Conservation (phyloP, 805 yeast genomes). For the Danielia oregonensis region DNA sequence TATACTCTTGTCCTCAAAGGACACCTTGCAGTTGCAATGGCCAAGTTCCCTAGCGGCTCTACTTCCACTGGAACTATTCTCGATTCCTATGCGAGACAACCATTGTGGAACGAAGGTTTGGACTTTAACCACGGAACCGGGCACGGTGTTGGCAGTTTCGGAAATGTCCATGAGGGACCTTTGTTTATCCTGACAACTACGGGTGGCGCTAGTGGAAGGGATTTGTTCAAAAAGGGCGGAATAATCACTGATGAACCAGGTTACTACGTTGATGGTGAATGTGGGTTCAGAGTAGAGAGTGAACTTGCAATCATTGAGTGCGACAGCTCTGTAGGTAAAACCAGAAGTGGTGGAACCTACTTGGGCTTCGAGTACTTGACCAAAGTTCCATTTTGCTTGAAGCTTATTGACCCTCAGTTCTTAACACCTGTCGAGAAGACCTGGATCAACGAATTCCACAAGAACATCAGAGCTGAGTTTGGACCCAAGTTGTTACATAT, state of each 20-base stretch:
- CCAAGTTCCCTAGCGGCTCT: conserved; percentile 61
- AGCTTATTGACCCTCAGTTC: conserved; percentile 31
- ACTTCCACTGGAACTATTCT: conserved; percentile 72
- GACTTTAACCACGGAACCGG: conserved; percentile 96
- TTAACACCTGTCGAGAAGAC: conserved; percentile 27
- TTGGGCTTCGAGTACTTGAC: conserved; percentile 40
- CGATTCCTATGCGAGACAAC: conserved; percentile 81
- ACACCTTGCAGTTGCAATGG: conserved; percentile 78
- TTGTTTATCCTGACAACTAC: conserved; percentile 66
- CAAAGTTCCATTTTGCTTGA: conserved; percentile 37
- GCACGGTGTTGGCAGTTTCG: conserved; percentile 91
- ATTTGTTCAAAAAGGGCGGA: conserved; percentile 53
- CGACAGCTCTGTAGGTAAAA: conserved; percentile 34
- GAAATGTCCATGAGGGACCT: conserved; percentile 94
- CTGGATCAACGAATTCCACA: conserved; percentile 41
- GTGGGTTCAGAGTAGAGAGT: conserved; percentile 87
- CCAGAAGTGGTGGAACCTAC: conserved; percentile 24
- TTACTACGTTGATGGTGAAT: conserved; percentile 82
- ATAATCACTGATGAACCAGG: conserved; percentile 94
- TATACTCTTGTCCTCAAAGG: conserved; percentile 91
- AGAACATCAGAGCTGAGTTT: conserved; percentile 29
- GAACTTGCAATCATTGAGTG: conserved; percentile 59
- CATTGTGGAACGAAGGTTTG: conserved; percentile 75
- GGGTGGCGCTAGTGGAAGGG: conserved; percentile 47
- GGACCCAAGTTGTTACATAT: conserved; percentile 41